Evolutionary conservation across 2,329 filamentous ascomycete genomes (phyloP).

Genomic region (Aciculosporium take): DNA sequence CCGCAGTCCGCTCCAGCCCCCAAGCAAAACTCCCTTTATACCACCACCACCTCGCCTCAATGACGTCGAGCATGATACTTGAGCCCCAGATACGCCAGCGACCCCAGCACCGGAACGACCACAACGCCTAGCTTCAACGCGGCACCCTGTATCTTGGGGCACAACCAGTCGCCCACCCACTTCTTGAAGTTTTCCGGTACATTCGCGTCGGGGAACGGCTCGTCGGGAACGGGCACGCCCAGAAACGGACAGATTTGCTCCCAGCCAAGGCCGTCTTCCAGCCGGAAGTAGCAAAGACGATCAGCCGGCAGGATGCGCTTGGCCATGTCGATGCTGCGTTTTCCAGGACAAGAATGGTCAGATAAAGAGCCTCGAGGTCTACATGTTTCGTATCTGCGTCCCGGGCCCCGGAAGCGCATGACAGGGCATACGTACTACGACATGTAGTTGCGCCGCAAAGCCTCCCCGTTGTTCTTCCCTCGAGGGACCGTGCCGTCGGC

Average conservation of each 20-base stretch:
- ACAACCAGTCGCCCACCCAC: background rate
- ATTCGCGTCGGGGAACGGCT: background rate
- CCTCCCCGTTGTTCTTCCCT: background rate
- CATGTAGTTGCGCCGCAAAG: constrained; percentile 1
- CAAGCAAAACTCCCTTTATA: no score
- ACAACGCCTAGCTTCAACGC: background rate
- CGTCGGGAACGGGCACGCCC: constrained; percentile 15
- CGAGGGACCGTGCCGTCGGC: background rate
- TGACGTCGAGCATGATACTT: constrained; percentile 3
- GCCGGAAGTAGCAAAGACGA: constrained; percentile 15
- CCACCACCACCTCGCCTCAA: background rate
- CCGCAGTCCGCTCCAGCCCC: no score
- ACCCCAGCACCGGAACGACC: background rate
- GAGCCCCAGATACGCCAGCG: background rate
- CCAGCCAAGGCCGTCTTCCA: constrained; percentile 23
- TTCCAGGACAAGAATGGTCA: no score
- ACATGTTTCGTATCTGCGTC: no score
- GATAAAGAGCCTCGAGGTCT: no score
- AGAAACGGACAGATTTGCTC: constrained; percentile 22
- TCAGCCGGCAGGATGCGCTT: constrained; percentile 15
- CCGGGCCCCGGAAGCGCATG: background rate
- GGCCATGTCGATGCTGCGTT: constrained; percentile 12
- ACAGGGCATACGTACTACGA: constrained; percentile 1
- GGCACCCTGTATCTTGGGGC: background rate
- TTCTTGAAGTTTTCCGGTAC: background rate